Conservation (phyloP, 768 basidiomycete genomes). For the Daedaleopsis sinensis region DNA sequence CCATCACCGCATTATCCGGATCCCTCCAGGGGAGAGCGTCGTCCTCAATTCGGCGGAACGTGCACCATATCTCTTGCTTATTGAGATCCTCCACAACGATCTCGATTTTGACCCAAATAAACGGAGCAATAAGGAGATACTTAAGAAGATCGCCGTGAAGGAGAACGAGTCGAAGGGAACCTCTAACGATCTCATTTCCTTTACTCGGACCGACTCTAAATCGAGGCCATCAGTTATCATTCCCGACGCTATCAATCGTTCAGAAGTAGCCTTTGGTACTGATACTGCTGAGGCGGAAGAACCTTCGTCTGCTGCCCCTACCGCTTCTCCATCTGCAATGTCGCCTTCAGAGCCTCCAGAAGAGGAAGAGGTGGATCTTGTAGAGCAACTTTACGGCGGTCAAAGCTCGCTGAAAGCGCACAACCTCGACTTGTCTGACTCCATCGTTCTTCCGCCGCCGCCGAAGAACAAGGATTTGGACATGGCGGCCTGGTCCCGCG, state of each 20-base stretch:
- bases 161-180: slow-evolving; percentile 62
- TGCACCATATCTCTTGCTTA: slow-evolving; percentile 89
- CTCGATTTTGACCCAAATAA: slow-evolving; percentile 90
- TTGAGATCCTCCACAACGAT: slow-evolving; percentile 89
- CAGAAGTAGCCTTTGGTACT: slow-evolving; percentile 30
- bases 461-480: slow-evolving; percentile 92
- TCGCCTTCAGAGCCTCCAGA: slow-evolving; percentile 35
- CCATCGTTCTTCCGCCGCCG: slow-evolving; percentile 77
- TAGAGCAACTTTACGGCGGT: slow-evolving; percentile 91
- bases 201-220: slow-evolving; percentile 21
- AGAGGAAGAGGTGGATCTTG: slow-evolving; percentile 93
- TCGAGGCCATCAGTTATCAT: slow-evolving; percentile 6
- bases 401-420: slow-evolving; percentile 71
- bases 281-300: slow-evolving; percentile 25
- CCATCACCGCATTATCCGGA: slow-evolving; percentile 95
- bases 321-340: slow-evolving; percentile 10
- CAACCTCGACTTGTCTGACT: slow-evolving; percentile 79
- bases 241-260: slow-evolving; percentile 15
- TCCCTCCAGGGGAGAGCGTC: slow-evolving; percentile 96
- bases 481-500: slow-evolving; percentile 77
- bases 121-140: slow-evolving; percentile 81
- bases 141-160: slow-evolving; percentile 75
- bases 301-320: slow-evolving; percentile 10
- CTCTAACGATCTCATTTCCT: slow-evolving; percentile 52
- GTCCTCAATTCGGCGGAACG: slow-evolving; percentile 97